A percentile compares a stretch with the other conserved stretches of the same genome.
Conservation (phyloP, 441 rosid species). For the California macrophylla region DNA sequence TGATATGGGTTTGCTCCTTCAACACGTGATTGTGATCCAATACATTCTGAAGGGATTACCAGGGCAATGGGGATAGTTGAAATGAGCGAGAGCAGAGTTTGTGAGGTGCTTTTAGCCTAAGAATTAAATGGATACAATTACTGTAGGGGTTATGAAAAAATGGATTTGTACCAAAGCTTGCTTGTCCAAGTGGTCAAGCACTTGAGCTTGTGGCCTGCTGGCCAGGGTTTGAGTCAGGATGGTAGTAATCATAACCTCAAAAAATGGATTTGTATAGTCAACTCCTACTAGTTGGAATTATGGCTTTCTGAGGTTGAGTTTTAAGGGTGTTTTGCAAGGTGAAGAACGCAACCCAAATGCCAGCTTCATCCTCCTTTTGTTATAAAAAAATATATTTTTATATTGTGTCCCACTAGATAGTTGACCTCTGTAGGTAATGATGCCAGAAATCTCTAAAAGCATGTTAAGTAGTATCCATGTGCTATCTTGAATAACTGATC, state of each 20-base stretch:
- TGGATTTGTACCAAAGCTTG: not conserved
- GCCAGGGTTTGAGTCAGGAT: not conserved
- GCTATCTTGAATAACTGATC: not conserved
- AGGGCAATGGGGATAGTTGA: not conserved
- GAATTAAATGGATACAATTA: not conserved
- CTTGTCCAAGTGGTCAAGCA: not conserved
- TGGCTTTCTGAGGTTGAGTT: not conserved
- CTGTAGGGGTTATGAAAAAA: not conserved
- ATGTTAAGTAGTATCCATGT: not conserved
- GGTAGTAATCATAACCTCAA: not conserved
- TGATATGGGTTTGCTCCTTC: conserved; percentile 12
- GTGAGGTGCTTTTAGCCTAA: not conserved
- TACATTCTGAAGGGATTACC: not conserved
- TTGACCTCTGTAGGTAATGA: not conserved
- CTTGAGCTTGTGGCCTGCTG: not conserved
- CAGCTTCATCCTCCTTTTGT: not conserved
- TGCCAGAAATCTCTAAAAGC: not conserved
- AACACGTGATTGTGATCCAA: not conserved
- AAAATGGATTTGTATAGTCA: not conserved
- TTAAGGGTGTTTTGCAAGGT: not conserved
- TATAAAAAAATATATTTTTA: not conserved
- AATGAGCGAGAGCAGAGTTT: not conserved
- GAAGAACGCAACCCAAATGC: not conserved
- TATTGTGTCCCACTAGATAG: not conserved
- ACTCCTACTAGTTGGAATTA: not conserved